Evolutionary conservation across 1,284 basidiomycete species (phyloP).

Genomic region (Farysia itapuensis): DNA sequence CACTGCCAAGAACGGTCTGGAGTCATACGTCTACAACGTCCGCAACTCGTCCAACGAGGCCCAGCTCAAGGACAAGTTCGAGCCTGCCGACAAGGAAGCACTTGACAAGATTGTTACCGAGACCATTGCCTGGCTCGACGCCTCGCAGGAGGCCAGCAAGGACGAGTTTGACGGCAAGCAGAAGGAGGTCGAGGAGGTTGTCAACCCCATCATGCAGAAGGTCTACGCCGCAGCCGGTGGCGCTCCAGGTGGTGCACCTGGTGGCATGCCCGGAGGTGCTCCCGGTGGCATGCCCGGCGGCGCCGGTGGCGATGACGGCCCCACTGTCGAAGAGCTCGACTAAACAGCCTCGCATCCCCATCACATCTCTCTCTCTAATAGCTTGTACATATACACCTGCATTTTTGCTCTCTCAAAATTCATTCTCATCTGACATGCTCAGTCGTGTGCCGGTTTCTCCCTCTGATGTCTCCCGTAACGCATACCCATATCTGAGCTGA

Average conservation of each 20-base stretch:
- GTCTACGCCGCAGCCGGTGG: conserved; percentile 72
- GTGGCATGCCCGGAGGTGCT: conserved; percentile 59
- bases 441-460: too few relatives aligned
- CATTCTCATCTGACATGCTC: too few relatives aligned
- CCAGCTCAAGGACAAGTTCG: conserved; percentile 72
- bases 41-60: conserved; percentile 69
- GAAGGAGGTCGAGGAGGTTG: conserved; percentile 88
- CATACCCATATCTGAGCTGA: too few relatives aligned
- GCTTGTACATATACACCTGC: too few relatives aligned
- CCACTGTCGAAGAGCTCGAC: conserved; percentile 82
- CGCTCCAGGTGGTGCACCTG: conserved; percentile 66
- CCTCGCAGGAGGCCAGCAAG: conserved; percentile 84
- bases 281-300: conserved; percentile 51
- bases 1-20: conserved; percentile 74
- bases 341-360: conserved; percentile 52
- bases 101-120: conserved; percentile 83
- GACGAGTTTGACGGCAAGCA: conserved; percentile 95
- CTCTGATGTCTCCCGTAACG: too few relatives aligned
- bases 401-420: too few relatives aligned
- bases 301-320: conserved; percentile 69
- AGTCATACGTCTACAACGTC: conserved; percentile 95
- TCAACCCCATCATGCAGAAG: conserved; percentile 93
- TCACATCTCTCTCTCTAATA: too few relatives aligned
- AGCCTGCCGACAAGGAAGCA: conserved; percentile 81
- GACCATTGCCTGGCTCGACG: conserved; percentile 84